Evolutionary conservation across 2,329 filamentous ascomycete genomes (phyloP), one percentile per base, ranked within the genome.

Genomic region (Blastomyces parvus): DNA sequence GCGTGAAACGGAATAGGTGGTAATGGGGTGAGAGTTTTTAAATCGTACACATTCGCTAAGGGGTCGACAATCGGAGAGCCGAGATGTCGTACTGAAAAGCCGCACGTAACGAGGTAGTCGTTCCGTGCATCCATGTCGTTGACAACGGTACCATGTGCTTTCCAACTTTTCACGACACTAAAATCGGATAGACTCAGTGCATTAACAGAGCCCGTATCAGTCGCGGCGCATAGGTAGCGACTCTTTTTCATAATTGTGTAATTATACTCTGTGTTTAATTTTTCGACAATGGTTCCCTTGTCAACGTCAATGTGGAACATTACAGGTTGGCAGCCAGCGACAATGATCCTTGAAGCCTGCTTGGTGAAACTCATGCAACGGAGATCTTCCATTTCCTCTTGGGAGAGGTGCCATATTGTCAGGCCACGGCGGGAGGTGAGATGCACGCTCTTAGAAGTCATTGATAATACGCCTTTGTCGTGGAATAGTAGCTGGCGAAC

Each of bases 111-210:
- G 62, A 99, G 86, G 68, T 94, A 94, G 74, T 97, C 93, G 71
- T 94, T 90, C 72, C 94, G 90, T 9, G 92, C 91, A 78, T 99
- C 94, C 90, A 99, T 97, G 74, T 97, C 93, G 74, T 91, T 96
- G 73, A 99, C 90, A 60, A 87, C 85, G 9, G 90, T 89, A 1
- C 88, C 88, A 72, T 99, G 94, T 0, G 93, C 91, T 73, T 90
- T 90, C 89, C 94, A 99, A 13, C 85, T 86, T 73, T 93, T 95
- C 68, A 94, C 81, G 5, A 96, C 83, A 52, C 85, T 83, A 71
- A 96, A 89, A 63, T 83, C 90, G 62, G 85, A 80, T 0, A 92
- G 85, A 71, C 96, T 93, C 27, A 99, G 81, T 38, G 97, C 87
- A 75, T 97, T 88, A 58, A 99, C 88, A 22, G 85, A 84, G 53